phyloP scores from a whole-genome alignment of 1,284 basidiomycete genomes.

The Tranzscheliella williamsii region DNA sequence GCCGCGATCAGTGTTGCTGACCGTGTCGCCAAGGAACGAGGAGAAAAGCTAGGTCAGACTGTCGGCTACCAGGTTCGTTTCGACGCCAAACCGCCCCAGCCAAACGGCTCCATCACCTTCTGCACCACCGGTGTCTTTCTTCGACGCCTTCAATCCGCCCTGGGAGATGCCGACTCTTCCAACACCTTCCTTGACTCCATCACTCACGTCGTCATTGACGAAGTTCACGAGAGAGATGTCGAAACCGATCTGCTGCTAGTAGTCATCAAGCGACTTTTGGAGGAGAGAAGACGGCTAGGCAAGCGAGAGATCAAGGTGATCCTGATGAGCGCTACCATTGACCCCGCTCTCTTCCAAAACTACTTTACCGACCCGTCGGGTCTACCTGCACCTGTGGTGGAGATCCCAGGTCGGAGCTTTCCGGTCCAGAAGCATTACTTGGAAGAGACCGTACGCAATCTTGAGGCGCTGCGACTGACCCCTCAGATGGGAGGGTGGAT shows the following conservation, averaged over 20 bases:
- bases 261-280: constrained; percentile 82
- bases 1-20: constrained; percentile 92
- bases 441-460: constrained; percentile 71
- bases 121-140: constrained; percentile 93
- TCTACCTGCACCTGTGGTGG: constrained; percentile 73
- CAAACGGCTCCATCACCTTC: constrained; percentile 82
- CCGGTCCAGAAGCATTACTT: constrained; percentile 82
- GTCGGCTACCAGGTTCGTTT: constrained; percentile 94
- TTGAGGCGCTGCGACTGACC: constrained; percentile 42
- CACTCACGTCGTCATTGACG: constrained; percentile 90
- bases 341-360: constrained; percentile 81
- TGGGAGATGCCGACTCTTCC: constrained; percentile 61
- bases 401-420: constrained; percentile 89
- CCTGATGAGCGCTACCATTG: constrained; percentile 95
- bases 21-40: constrained; percentile 87
- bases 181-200: constrained; percentile 72
- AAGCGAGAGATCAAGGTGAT: constrained; percentile 82
- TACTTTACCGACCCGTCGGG: constrained; percentile 73
- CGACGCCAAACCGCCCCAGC: constrained; percentile 77
- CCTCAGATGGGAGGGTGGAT: constrained; percentile 69
- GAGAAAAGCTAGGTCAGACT: constrained; percentile 72
- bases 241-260: constrained; percentile 91
- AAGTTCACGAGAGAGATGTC: constrained; percentile 94
- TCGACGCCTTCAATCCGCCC: constrained; percentile 79
- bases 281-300: constrained; percentile 72